Percentiles rank a stretch among this genome's conserved stretches.
These are phyloP conservation scores for Nannochloropsis granulata DNA, from an alignment of 108 stramenopile genomes.

Conservation along the genomic window DNA sequence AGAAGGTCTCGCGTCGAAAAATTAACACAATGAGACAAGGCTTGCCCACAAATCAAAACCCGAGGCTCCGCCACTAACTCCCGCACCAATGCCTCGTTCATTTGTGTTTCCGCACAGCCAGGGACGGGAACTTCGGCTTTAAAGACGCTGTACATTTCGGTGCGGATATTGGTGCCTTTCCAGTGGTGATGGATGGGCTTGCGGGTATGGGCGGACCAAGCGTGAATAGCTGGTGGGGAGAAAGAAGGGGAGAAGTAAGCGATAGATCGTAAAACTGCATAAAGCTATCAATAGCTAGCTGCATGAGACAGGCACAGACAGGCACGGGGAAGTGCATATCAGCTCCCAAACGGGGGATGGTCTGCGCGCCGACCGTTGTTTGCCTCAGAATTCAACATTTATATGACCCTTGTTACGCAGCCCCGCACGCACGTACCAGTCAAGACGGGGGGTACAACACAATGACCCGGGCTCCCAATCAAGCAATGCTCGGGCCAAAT, in stretches of 20 bases:
- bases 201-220: constrained; percentile 4
- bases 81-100: constrained; percentile 39
- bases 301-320: neutral
- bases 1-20: constrained; percentile 44
- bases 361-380: too few relatives aligned
- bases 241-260: too few relatives aligned
- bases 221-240: constrained; percentile 14
- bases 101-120: constrained; percentile 35
- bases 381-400: neutral
- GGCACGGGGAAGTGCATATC: too few relatives aligned
- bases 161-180: constrained; percentile 69
- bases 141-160: constrained; percentile 79
- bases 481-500: constrained; percentile 96
- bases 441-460: neutral
- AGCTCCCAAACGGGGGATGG: too few relatives aligned
- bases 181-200: constrained; percentile 35
- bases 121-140: constrained; percentile 65
- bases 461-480: constrained; percentile 56
- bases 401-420: too few relatives aligned
- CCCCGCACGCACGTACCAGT: neutral
- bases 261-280: too few relatives aligned
- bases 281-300: constrained; percentile 4
- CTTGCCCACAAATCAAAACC: constrained; percentile 75
- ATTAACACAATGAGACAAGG: constrained; percentile 86
- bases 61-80: constrained; percentile 36